phyloP scores from a whole-genome alignment of 768 basidiomycete genomes.

The Mycena belliarum region DNA sequence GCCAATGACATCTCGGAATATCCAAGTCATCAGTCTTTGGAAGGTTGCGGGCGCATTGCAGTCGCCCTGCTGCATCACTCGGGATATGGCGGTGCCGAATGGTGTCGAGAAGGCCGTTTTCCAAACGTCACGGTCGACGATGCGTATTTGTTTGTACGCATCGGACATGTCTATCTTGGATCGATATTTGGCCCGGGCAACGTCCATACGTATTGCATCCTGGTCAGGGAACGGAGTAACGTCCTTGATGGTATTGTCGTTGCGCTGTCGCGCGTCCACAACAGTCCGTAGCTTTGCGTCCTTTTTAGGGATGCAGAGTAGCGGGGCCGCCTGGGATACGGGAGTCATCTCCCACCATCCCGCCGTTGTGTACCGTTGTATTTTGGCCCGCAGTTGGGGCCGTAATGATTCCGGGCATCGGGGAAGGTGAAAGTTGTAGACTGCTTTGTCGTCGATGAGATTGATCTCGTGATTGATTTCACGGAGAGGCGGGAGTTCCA shows the following conservation, averaged over 20 bases:
- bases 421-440: slow-evolving; percentile 24
- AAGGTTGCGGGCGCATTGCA: slow-evolving; percentile 49
- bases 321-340: slow-evolving; percentile 18
- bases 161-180: slow-evolving; percentile 34
- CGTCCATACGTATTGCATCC: too few relatives aligned
- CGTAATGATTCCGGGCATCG: slow-evolving; percentile 29
- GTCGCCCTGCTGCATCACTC: slow-evolving; percentile 32
- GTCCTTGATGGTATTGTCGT: slow-evolving; percentile 37
- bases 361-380: neutral
- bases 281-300: slow-evolving; percentile 23
- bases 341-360: slow-evolving; percentile 13
- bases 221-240: too few relatives aligned
- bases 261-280: slow-evolving; percentile 35
- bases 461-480: slow-evolving; percentile 34
- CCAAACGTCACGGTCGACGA: slow-evolving; percentile 23
- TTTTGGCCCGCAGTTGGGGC: slow-evolving; percentile 5
- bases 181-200: too few relatives aligned
- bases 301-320: neutral
- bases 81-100: neutral
- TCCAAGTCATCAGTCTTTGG: slow-evolving; percentile 41
- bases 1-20: slow-evolving; percentile 40
- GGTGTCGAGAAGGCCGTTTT: slow-evolving; percentile 29
- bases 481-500: slow-evolving; percentile 26
- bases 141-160: slow-evolving; percentile 36
- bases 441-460: slow-evolving; percentile 26